Base-by-base conservation (phyloP, 2,329 filamentous ascomycete species). In the Cercospora beticola region DNA sequence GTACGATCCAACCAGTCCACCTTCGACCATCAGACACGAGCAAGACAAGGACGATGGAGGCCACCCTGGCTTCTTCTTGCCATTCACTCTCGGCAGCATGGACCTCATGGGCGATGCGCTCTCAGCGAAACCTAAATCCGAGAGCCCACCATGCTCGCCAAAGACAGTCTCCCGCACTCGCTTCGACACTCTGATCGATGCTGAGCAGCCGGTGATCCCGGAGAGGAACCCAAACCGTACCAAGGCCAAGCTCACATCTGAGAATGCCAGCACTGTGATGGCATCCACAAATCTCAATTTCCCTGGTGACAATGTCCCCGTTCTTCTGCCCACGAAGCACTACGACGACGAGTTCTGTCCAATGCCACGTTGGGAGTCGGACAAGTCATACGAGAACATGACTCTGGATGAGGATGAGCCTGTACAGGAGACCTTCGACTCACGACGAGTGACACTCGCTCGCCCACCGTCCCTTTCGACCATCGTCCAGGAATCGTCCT, bases 111-210 rank as follows among this genome's bases (percentile, higher is more conserved):
- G 64, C 23, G 68, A 71, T 16, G 61, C 65, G 5, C 28, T 70
- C 28, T 72, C 72, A 1, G 59, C 28, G 61, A 36, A 54, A 12
- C 28, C 36, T 10, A 61, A 54, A 16, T 36, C 43, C 31, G 72
- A 76, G 12, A 79, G 79, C 12, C 79, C 80, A 1, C 77, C 80
- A 6, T 78, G 78, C 64, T 82, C 80, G 7, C 81, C 80, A 1
- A 81, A 81, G 68, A 78, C 77, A 0, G 67, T 76, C 10, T 75
- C 72, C 5, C 52, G 62, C 26, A 16, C 52, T 26, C 33, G 18
- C 1, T 64, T 57, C 18, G 52, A 58, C 10, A 46, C 23, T 26
- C 8, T 43, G 21, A 43, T 36, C 31, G 62, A 40, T 43, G 49
- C 46, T 16, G 52, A 64, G 30, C 62, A 46, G 31, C 66, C 62